Percentiles rank a stretch among this genome's conserved stretches.
Evolutionary conservation across 129 eudicot genomes (phyloP).

Genomic region (Lonicera japonica): DNA sequence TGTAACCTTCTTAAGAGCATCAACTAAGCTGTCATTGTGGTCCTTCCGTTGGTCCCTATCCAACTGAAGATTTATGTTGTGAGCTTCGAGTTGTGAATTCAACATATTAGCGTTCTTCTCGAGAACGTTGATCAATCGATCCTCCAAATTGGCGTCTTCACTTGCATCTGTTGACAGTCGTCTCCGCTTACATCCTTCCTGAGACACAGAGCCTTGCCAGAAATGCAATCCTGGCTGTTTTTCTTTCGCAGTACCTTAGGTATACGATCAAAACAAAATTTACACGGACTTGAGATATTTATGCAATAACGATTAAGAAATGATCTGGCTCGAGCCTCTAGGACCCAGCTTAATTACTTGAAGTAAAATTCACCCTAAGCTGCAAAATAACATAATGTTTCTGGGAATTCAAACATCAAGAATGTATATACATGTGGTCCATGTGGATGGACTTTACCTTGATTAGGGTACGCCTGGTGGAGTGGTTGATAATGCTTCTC

Average conservation of each 20-base stretch:
- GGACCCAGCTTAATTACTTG: background rate
- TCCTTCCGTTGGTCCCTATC: constrained; percentile 62
- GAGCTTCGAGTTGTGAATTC: constrained; percentile 49
- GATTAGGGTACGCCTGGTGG: constrained; percentile 34
- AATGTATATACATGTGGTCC: background rate
- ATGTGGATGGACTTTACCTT: constrained; percentile 35
- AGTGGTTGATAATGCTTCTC: constrained; percentile 49
- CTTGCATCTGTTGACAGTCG: constrained; percentile 32
- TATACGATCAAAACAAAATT: background rate
- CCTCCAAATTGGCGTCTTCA: constrained; percentile 25
- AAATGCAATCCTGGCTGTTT: constrained; percentile 28
- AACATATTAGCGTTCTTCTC: constrained; percentile 42
- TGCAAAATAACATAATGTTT: no score
- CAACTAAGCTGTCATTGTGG: constrained; percentile 42
- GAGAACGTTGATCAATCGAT: constrained; percentile 40
- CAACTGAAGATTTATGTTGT: constrained; percentile 36
- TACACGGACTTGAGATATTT: background rate
- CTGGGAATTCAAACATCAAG: background rate
- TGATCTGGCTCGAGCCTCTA: background rate
- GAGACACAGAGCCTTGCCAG: constrained; percentile 30
- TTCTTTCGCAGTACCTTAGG: constrained; percentile 32
- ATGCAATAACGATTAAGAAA: no score
- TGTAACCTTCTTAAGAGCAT: constrained; percentile 56
- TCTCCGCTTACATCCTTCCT: constrained; percentile 53
- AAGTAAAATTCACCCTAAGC: background rate